Percentiles rank a stretch among this genome's conserved stretches.
Conservation (phyloP, 2,329 filamentous ascomycete species). For the Colletotrichum sp. region DNA sequence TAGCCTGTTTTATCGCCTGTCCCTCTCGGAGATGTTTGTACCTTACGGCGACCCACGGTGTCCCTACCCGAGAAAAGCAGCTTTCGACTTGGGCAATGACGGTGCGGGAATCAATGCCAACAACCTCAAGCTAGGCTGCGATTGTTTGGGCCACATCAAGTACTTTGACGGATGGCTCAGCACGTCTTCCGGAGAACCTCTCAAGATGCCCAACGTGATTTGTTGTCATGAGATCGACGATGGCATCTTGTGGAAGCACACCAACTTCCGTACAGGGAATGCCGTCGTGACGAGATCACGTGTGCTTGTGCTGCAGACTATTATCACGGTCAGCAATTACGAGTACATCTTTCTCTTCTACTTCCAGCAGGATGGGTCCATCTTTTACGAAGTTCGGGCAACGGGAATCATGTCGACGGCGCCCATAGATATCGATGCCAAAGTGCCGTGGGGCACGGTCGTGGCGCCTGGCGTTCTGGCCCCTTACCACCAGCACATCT, state of each 20-base stretch:
- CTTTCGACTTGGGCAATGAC: conserved; percentile 74
- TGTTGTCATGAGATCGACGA: conserved; percentile 49
- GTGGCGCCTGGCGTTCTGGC: conserved; percentile 67
- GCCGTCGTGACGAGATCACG: conserved; percentile 63
- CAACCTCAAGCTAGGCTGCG: conserved; percentile 70
- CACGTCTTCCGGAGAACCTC: conserved; percentile 32
- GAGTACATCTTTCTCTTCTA: conserved; percentile 55
- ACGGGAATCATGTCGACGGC: conserved; percentile 49
- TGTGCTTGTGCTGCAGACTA: conserved; percentile 67
- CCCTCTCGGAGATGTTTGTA: conserved; percentile 73
- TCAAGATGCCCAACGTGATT: conserved; percentile 38
- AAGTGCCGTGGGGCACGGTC: conserved; percentile 64
- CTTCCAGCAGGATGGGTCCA: conserved; percentile 58
- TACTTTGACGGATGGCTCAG: conserved; percentile 40
- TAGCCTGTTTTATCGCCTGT: conserved; percentile 71
- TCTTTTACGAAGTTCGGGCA: conserved; percentile 38
- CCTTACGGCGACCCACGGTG: conserved; percentile 69
- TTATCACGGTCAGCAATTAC: conserved; percentile 71
- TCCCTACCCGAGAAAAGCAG: conserved; percentile 70
- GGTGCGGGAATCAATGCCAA: conserved; percentile 70
- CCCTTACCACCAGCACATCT: conserved; percentile 73
- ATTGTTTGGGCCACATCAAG: conserved; percentile 69
- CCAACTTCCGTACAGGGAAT: conserved; percentile 64
- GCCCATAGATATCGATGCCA: conserved; percentile 58
- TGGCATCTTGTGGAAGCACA: conserved; percentile 70